phyloP scores from a whole-genome alignment of 768 basidiomycete species.

The Boletus rubropictus region DNA sequence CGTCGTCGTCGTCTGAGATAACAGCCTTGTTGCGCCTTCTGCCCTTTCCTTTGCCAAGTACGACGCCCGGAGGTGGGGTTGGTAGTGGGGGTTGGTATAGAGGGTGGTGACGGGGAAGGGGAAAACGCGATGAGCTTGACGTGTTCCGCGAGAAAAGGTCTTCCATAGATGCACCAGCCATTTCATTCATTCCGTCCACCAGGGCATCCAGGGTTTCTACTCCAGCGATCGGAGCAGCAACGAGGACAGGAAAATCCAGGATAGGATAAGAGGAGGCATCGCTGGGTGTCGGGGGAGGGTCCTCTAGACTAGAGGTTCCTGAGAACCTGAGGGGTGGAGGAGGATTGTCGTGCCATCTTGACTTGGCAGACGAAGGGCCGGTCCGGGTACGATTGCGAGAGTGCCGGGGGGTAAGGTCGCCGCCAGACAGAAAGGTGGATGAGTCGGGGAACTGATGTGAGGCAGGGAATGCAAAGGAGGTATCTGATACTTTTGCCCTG shows the following conservation, averaged over 20 bases:
- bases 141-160: conserved; percentile 43
- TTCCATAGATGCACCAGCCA: conserved; percentile 65
- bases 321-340: conserved; percentile 58
- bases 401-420: conserved; percentile 35
- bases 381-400: conserved; percentile 51
- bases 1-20: conserved; percentile 55
- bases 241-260: conserved; percentile 56
- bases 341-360: conserved; percentile 39
- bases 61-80: conserved; percentile 73
- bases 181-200: conserved; percentile 87
- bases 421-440: conserved; percentile 20
- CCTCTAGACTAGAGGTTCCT: conserved; percentile 67
- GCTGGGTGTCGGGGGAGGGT: conserved; percentile 65
- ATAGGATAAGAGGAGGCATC: conserved; percentile 36
- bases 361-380: conserved; percentile 45
- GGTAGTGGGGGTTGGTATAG: conserved; percentile 81
- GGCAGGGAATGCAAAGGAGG: conserved; percentile 27
- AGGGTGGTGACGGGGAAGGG: conserved; percentile 60
- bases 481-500: conserved; percentile 25
- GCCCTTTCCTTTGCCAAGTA: conserved; percentile 49
- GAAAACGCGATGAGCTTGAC: conserved; percentile 48
- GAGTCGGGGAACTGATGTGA: conserved; percentile 22
- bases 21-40: conserved; percentile 19
- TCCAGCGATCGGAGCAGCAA: conserved; percentile 70
- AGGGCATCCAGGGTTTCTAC: conserved; percentile 86